A percentile compares a stretch with the other conserved stretches of the same genome.
Evolutionary conservation across 2,329 filamentous ascomycete genomes (phyloP).

Genomic region (Basipetospora sp.): DNA sequence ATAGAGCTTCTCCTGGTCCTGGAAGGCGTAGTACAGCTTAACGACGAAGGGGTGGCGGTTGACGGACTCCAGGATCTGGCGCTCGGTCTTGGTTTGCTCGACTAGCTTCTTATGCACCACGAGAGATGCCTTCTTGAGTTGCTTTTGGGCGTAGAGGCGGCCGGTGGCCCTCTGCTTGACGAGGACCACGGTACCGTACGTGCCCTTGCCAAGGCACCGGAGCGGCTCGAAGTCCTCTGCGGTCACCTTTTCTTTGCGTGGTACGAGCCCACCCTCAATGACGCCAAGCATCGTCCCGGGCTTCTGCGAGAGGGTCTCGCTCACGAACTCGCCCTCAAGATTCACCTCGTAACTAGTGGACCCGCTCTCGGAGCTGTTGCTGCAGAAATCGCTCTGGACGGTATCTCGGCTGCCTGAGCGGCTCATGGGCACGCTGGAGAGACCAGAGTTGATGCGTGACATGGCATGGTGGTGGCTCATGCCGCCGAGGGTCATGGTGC

Average conservation of each 20-base stretch:
- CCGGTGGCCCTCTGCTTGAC: constrained; percentile 83
- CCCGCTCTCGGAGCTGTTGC: constrained; percentile 49
- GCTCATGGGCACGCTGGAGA: constrained; percentile 42
- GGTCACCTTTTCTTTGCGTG: constrained; percentile 72
- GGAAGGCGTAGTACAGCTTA: constrained; percentile 95
- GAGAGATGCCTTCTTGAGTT: constrained; percentile 92
- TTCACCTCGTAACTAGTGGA: constrained; percentile 71
- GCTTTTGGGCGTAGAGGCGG: constrained; percentile 89
- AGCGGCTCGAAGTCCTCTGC: constrained; percentile 80
- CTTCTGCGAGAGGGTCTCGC: constrained; percentile 36
- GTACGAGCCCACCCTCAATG: constrained; percentile 39
- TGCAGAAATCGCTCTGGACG: constrained; percentile 36
- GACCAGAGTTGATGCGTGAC: constrained; percentile 13
- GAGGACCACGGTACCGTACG: constrained; percentile 85
- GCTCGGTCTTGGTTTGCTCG: constrained; percentile 94
- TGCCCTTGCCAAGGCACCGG: constrained; percentile 86
- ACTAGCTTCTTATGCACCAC: constrained; percentile 91
- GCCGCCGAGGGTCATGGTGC: constrained; percentile 39
- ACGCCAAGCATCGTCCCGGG: constrained; percentile 26
- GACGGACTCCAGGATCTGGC: constrained; percentile 85
- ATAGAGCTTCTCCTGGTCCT: constrained; percentile 94
- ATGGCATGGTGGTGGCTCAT: constrained; percentile 20
- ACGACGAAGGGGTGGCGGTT: constrained; percentile 96
- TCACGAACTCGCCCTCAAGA: constrained; percentile 73
- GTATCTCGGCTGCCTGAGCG: constrained; percentile 41